Evolutionary conservation across 805 yeast genomes (phyloP), one percentile per base, ranked within the genome.

Genomic region (Yarrowia hollandica): DNA sequence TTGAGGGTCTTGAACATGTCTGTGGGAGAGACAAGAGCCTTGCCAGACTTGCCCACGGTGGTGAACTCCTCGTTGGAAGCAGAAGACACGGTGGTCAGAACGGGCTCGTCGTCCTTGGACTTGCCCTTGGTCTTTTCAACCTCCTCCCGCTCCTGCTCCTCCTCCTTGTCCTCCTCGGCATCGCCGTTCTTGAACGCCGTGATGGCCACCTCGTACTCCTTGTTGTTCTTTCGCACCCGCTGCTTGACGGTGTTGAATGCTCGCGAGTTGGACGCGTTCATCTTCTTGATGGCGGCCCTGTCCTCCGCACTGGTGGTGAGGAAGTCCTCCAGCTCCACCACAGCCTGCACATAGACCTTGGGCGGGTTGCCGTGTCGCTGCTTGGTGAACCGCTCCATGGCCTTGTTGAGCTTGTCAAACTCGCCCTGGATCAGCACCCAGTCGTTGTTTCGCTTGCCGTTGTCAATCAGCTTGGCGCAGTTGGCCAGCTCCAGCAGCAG

Each of bases 171-270:
- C 55, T 85, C 95, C 42, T 97, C 95, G 66, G 82, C 33, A 3
- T 18, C 44, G 1, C 58, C 80, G 59, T 78, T 79, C 66, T 82
- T 79, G 75, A 77, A 90, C 64, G 78, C 73, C 44, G 79, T 85
- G 62, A 88, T 72, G 65, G 82, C 79, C 5, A 72, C 66, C 66
- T 78, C 85, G 73, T 79, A 82, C 65, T 89, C 96, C 72, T 87
- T 87, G 64, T 78, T 73, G 64, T 83, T 82, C 76, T 88, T 90
- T 76, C 82, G 88, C 60, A 90, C 85, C 72, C 97, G 86, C 78
- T 94, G 98, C 76, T 82, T 88, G 58, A 86, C 77, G 54, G 90
- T 83, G 74, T 91, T 94, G 74, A 86, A 86, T 12, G 97, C 91
- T 70, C 88, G 87, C 25, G 96, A 83, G 64, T 84, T 88, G 60